Percentiles rank a stretch among this genome's conserved stretches.
phyloP scores from a whole-genome alignment of 228 moss, liverwort and hornwort genomes.

The Sphagnum magellanicum region DNA sequence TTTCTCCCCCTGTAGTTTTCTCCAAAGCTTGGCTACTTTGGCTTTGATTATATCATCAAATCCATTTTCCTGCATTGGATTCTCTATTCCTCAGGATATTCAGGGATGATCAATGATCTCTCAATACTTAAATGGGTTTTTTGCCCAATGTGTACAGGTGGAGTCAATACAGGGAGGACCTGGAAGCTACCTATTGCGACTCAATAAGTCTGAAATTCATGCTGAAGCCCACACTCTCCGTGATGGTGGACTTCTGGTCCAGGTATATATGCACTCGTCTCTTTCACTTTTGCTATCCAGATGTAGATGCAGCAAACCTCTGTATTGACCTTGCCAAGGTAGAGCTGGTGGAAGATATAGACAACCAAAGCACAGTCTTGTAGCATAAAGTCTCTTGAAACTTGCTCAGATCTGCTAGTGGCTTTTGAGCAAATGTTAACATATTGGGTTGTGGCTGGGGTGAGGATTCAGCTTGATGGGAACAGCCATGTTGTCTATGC shows the following conservation, averaged over 20 bases:
- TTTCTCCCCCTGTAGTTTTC: not conserved
- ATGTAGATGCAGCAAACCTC: too few relatives aligned
- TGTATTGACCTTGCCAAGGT: too few relatives aligned
- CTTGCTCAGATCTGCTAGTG: too few relatives aligned
- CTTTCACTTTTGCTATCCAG: not conserved
- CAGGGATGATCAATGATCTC: too few relatives aligned
- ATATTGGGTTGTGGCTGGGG: not conserved
- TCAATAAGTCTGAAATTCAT: conserved; percentile 81
- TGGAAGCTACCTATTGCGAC: conserved; percentile 61
- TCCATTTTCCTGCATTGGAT: not conserved
- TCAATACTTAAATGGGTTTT: too few relatives aligned
- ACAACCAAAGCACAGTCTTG: too few relatives aligned
- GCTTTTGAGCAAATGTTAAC: too few relatives aligned
- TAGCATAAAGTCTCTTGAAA: too few relatives aligned
- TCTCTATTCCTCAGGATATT: too few relatives aligned
- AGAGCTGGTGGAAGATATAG: too few relatives aligned
- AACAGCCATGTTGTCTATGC: conserved; percentile 96
- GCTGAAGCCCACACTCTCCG: conserved; percentile 87
- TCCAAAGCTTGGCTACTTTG: not conserved
- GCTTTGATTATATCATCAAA: not conserved
- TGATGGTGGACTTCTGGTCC: conserved; percentile 93
- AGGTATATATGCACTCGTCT: conserved; percentile 18
- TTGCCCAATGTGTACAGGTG: conserved; percentile 32
- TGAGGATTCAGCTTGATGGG: conserved; percentile 67
- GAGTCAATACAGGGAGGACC: conserved; percentile 81